A percentile compares a stretch with the other conserved stretches of the same genome.
Conservation (phyloP, 768 basidiomycete species). For the Leccinum ochraceum region DNA sequence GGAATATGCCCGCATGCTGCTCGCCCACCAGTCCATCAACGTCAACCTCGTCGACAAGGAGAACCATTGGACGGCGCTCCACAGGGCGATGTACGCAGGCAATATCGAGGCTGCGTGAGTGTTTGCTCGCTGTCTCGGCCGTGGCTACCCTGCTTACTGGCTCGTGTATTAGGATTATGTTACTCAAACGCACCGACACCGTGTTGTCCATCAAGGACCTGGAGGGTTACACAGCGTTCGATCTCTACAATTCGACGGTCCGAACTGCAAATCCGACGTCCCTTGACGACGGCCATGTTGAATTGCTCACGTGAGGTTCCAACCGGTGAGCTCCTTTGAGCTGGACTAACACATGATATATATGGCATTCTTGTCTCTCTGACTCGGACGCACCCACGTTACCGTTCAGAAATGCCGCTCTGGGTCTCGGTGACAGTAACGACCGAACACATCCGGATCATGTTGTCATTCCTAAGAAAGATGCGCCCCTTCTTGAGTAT, state of each 20-base stretch:
- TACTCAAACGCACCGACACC: slow-evolving; percentile 73
- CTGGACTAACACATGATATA: not conserved
- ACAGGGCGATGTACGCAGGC: slow-evolving; percentile 80
- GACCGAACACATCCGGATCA: slow-evolving; percentile 82
- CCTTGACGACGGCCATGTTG: slow-evolving; percentile 41
- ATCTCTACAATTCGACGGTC: slow-evolving; percentile 90
- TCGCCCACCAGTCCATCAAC: slow-evolving; percentile 73
- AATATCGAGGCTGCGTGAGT: slow-evolving; percentile 72
- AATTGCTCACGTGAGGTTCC: slow-evolving; percentile 86
- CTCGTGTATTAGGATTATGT: slow-evolving; percentile 53
- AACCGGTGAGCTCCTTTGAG: slow-evolving; percentile 54
- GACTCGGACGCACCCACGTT: not conserved
- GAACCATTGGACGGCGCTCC: slow-evolving; percentile 89
- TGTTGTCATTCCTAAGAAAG: slow-evolving; percentile 47
- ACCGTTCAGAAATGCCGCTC: slow-evolving; percentile 68
- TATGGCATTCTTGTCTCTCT: not conserved
- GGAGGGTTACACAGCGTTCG: slow-evolving; percentile 91
- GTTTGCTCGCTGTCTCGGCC: not conserved
- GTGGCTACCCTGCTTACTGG: slow-evolving; percentile 21
- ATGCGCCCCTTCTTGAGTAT: slow-evolving; percentile 10
- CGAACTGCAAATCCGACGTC: slow-evolving; percentile 63
- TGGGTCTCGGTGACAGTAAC: slow-evolving; percentile 80
- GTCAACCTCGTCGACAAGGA: slow-evolving; percentile 82
- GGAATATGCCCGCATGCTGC: slow-evolving; percentile 76
- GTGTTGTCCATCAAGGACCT: slow-evolving; percentile 74